phyloP scores from a whole-genome alignment of 257 asterid genomes.

The Nicotiana tabacum region DNA sequence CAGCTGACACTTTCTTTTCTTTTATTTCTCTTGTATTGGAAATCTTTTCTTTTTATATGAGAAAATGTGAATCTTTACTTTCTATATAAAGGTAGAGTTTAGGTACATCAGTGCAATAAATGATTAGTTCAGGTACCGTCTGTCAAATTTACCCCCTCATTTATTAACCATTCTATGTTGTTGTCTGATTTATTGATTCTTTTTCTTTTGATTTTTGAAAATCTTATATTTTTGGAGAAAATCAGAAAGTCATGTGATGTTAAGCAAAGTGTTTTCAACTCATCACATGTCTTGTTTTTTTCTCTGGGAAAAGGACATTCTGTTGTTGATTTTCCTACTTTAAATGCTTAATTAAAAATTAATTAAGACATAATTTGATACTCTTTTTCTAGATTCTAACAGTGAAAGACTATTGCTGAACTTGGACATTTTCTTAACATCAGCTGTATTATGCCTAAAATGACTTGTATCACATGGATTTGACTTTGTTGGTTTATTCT shows the following conservation, averaged over 20 bases:
- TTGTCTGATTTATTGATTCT: background rate
- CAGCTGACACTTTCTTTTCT: background rate
- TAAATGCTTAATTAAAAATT: background rate
- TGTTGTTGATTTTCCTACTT: background rate
- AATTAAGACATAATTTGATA: background rate
- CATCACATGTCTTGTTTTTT: slow-evolving; percentile 9
- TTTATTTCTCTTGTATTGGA: background rate
- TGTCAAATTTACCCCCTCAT: background rate
- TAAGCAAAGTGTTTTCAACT: background rate
- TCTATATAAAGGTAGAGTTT: background rate
- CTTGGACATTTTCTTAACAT: background rate
- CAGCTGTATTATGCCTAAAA: background rate
- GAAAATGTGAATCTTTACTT: background rate
- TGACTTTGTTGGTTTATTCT: background rate
- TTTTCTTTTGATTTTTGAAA: background rate
- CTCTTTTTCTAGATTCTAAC: background rate
- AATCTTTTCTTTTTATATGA: background rate
- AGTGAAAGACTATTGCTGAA: background rate
- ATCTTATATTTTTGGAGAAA: background rate
- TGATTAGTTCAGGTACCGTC: background rate
- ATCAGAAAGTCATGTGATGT: background rate
- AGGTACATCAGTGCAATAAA: background rate
- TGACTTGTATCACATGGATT: background rate
- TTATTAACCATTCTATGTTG: background rate
- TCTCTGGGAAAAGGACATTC: background rate